Evolutionary conservation across 257 asterid species (phyloP).

Genomic region (Nicotiana sylvestris): DNA sequence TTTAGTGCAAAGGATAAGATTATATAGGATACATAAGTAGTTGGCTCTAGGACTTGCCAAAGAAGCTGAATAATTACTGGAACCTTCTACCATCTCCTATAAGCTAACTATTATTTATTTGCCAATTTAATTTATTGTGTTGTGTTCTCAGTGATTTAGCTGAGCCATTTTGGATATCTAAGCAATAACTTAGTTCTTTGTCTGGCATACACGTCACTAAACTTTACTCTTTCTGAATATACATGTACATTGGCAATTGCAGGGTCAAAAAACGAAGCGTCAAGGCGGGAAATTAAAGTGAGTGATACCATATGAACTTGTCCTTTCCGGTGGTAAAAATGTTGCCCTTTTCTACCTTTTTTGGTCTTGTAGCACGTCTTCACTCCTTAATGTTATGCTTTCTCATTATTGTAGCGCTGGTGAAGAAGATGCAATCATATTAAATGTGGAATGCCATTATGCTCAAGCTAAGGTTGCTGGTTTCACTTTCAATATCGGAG

Average conservation of each 20-base stretch:
- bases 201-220: not conserved
- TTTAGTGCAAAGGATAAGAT: not conserved
- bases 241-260: constrained; percentile 28
- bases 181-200: not conserved
- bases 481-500: constrained; percentile 54
- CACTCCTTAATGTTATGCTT: constrained; percentile 21
- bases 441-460: constrained; percentile 74
- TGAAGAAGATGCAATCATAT: constrained; percentile 78
- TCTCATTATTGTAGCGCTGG: constrained; percentile 42
- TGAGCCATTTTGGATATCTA: not conserved
- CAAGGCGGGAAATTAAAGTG: constrained; percentile 65
- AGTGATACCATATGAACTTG: constrained; percentile 46
- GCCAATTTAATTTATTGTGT: not conserved
- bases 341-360: constrained; percentile 22
- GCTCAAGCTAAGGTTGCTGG: constrained; percentile 64
- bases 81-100: not conserved
- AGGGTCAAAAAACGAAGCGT: constrained; percentile 45
- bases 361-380: constrained; percentile 8
- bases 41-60: not conserved
- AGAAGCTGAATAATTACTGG: not conserved
- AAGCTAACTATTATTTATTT: not conserved
- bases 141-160: not conserved
- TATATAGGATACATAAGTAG: not conserved
- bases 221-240: not conserved
- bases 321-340: constrained; percentile 35